phyloP scores from a whole-genome alignment of 2,329 filamentous ascomycete species.

The Cercospora citrullina region DNA sequence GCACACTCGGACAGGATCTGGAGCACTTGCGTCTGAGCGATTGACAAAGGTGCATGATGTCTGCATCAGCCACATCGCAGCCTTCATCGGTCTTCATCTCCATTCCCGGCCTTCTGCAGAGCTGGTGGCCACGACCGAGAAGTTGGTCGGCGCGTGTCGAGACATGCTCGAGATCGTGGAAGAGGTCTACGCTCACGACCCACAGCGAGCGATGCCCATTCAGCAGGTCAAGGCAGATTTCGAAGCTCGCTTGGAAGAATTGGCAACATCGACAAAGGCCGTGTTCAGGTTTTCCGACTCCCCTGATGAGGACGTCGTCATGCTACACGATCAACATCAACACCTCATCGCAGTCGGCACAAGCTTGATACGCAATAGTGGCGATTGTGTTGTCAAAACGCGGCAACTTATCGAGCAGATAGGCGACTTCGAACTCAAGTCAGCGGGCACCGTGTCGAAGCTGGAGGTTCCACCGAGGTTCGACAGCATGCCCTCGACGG shows the following conservation, averaged over 20 bases:
- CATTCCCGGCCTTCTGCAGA: constrained; percentile 89
- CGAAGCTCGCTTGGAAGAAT: constrained; percentile 74
- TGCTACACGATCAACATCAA: constrained; percentile 59
- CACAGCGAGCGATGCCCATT: constrained; percentile 65
- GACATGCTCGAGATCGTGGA: constrained; percentile 78
- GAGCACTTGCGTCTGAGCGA: constrained; percentile 77
- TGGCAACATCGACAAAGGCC: constrained; percentile 78
- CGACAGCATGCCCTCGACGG: constrained; percentile 16
- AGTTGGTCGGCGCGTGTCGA: constrained; percentile 78
- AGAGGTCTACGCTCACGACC: constrained; percentile 76
- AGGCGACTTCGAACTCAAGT: constrained; percentile 37
- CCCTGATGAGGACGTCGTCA: constrained; percentile 71
- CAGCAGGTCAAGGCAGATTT: constrained; percentile 70
- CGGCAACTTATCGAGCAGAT: constrained; percentile 83
- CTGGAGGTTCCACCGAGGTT: constrained; percentile 17
- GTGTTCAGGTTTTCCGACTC: constrained; percentile 69
- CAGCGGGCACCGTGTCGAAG: constrained; percentile 2
- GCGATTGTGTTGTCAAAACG: constrained; percentile 86
- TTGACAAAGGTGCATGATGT: constrained; percentile 79
- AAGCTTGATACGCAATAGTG: constrained; percentile 68
- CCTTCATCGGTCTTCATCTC: constrained; percentile 89
- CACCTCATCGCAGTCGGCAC: constrained; percentile 36
- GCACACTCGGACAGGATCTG: constrained; percentile 40
- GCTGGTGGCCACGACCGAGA: constrained; percentile 76
- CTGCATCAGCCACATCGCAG: constrained; percentile 86